A percentile compares a stretch with the other conserved stretches of the same genome.
phyloP scores from a whole-genome alignment of 148 eudicot genomes.

The Rhododendron kiyosumense region DNA sequence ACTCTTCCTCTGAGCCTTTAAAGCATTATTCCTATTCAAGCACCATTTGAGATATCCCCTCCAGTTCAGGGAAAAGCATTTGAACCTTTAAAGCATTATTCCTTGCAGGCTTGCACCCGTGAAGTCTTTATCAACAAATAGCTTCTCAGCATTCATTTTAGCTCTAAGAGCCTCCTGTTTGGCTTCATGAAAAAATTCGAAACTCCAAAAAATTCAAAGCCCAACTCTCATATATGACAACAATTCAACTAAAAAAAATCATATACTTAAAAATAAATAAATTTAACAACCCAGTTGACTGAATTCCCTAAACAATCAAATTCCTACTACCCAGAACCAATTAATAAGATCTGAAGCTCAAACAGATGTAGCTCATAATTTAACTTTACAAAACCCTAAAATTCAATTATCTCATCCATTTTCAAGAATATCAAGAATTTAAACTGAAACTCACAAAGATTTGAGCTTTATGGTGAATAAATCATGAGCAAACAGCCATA shows the following conservation, averaged over 20 bases:
- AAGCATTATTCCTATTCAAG: too few species aligned
- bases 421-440: constrained; percentile 3
- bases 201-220: constrained; percentile 11
- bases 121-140: constrained; percentile 63
- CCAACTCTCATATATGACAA: background rate
- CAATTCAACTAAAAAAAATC: background rate
- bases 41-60: constrained; percentile 91
- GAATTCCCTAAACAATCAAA: constrained; percentile 7
- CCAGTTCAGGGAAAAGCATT: constrained; percentile 63
- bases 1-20: too few species aligned
- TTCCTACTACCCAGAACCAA: constrained; percentile 5
- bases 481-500: constrained; percentile 32
- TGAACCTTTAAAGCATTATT: constrained; percentile 82
- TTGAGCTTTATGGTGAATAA: constrained; percentile 18
- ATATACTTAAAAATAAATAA: background rate
- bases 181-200: constrained; percentile 51
- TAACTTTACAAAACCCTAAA: constrained; percentile 11
- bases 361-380: background rate
- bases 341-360: background rate
- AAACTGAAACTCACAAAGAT: constrained; percentile 49
- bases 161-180: constrained; percentile 68
- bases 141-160: constrained; percentile 81
- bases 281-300: constrained; percentile 6
- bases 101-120: constrained; percentile 41
- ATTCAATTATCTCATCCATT: constrained; percentile 4